Evolutionary conservation across 768 basidiomycete genomes (phyloP), one percentile per base, ranked within the genome.

Genomic region (Saitozyma podzolica): DNA sequence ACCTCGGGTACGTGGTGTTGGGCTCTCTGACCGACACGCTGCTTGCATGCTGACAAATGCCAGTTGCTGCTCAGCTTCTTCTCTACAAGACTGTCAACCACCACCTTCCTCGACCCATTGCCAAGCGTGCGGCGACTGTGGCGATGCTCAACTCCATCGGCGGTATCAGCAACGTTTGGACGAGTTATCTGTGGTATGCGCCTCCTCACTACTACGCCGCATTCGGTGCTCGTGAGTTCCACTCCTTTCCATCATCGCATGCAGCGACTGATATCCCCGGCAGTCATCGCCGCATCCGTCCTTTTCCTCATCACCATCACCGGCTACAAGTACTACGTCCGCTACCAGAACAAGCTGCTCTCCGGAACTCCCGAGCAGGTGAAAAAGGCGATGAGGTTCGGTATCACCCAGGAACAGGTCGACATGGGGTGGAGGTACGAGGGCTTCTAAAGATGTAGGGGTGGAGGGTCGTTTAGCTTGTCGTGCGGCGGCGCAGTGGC

Each of bases 81-180:
- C 57, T 75, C 8, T 75, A 73, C 74, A 75, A 75, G 58, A 73
- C 66, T 20, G 58, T 75, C 50, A 70, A 70, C 39, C 59, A 64
- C 14, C 75, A 76, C 54, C 51, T 75, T 8, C 64, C 76, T 40
- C 64, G 76, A 41, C 76, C 76, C 8, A 56, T 64, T 52, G 60
- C 74, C 49, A 77, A 77, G 67, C 65, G 76, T 49, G 76, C 76
- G 0, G 76, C 76, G 9, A 67, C 68, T 6, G 49, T 74, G 3
- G 74, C 76, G 2, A 53, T 77, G 39, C 62, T 75, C 37, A 75
- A 75, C 58, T 67, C 69, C 39, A 66, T 77, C 52, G 76, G 73
- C 11, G 74, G 74, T 42, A 67, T 64, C 13, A 61, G 67, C 8
- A 73, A 76, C 61, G 68, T 76, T 41, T 70, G 65, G 67, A 61